Evolutionary conservation across 2,329 filamentous ascomycete species (phyloP).

Genomic region (Proliferodiscus dingleyae): DNA sequence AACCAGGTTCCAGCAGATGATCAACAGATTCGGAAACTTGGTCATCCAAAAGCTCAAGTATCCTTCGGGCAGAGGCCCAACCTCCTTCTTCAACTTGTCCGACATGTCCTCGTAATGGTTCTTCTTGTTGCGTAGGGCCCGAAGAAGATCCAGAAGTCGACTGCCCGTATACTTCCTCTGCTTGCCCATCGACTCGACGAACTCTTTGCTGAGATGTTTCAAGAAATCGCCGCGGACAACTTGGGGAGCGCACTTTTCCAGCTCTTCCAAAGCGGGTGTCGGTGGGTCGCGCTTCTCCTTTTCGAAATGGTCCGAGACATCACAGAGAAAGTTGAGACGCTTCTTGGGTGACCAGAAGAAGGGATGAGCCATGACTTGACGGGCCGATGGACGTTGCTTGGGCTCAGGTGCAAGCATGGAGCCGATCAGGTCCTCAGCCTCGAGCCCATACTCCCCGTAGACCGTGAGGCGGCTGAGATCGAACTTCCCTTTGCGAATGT

Average conservation of each 20-base stretch:
- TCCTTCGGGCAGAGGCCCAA: constrained; percentile 58
- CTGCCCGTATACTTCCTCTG: constrained; percentile 91
- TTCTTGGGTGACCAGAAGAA: constrained; percentile 96
- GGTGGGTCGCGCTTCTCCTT: constrained; percentile 83
- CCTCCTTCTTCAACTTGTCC: constrained; percentile 65
- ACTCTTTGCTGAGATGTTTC: constrained; percentile 67
- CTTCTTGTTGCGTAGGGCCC: constrained; percentile 90
- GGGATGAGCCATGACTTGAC: constrained; percentile 81
- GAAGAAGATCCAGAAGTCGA: constrained; percentile 76
- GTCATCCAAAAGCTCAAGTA: constrained; percentile 66
- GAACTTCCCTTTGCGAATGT: constrained; percentile 87
- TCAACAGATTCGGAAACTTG: constrained; percentile 61
- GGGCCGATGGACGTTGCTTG: constrained; percentile 61
- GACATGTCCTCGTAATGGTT: constrained; percentile 98
- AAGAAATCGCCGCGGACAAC: constrained; percentile 73
- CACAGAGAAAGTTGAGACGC: constrained; percentile 86
- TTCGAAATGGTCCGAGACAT: constrained; percentile 95
- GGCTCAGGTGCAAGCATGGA: constrained; percentile 65
- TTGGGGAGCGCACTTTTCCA: constrained; percentile 48
- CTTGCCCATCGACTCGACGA: constrained; percentile 85
- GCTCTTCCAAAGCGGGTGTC: constrained; percentile 57
- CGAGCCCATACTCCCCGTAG: constrained; percentile 77
- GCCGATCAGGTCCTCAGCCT: constrained; percentile 80
- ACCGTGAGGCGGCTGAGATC: constrained; percentile 66
- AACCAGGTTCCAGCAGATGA: constrained; percentile 61